These are phyloP conservation scores for Leishmania arabica DNA, from an alignment of 208 protist species.

Conservation along the genomic window DNA sequence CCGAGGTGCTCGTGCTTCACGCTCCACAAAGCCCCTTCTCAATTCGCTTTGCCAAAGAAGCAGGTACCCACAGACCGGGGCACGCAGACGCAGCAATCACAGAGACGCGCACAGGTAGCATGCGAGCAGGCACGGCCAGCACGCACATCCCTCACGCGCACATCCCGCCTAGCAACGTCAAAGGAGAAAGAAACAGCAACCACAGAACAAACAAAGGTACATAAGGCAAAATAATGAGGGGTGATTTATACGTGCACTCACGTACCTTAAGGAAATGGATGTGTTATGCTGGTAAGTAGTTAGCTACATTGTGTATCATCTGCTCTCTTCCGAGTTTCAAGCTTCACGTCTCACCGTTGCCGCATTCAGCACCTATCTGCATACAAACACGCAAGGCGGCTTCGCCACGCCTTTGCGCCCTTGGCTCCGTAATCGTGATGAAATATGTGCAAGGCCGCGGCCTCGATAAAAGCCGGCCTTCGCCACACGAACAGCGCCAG, in stretches of 20 bases:
- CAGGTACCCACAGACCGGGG: neutral
- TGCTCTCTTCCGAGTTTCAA: neutral
- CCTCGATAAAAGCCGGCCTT: neutral
- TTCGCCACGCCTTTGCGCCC: neutral
- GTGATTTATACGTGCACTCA: neutral
- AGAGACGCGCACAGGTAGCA: neutral
- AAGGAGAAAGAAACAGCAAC: neutral
- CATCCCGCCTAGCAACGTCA: neutral
- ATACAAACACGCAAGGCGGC: neutral
- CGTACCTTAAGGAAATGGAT: neutral
- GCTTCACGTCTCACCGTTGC: neutral
- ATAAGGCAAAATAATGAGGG: constrained; percentile 7
- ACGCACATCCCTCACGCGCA: neutral
- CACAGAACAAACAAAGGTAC: neutral
- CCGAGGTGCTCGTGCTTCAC: neutral
- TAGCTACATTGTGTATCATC: constrained; percentile 10
- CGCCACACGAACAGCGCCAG: neutral
- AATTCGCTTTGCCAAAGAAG: neutral
- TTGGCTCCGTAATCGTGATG: neutral
- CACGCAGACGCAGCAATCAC: neutral
- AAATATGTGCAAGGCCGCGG: neutral
- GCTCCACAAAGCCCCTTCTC: neutral
- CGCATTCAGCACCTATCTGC: neutral
- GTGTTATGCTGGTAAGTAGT: neutral
- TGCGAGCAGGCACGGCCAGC: neutral